Evolutionary conservation across 2,329 filamentous ascomycete species (phyloP), one percentile per base, ranked within the genome.

Genomic region (Trichoderma aggressivum): DNA sequence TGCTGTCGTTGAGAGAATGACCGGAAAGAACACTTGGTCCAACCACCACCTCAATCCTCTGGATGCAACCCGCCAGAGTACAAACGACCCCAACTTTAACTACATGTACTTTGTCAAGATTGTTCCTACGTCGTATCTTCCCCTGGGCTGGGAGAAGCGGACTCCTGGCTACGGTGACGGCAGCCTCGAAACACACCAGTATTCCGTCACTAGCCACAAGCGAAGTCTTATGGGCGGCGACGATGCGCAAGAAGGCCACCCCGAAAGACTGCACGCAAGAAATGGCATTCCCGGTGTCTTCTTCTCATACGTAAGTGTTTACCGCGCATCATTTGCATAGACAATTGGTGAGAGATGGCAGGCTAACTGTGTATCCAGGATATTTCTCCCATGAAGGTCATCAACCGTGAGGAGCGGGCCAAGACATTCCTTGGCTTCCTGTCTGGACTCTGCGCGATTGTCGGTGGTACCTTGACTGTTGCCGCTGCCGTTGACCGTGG

Each of bases 71-170:
- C 84, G 87, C 74, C 94, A 98, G 84, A 83, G 86, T 66, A 97
- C 94, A 2, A 84, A 88, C 43, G 94, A 98, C 78, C 89, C 93
- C 75, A 92, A 92, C 74, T 98, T 88, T 86, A 99, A 98, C 85
- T 99, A 91, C 82, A 97, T 98, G 94, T 99, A 99, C 86, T 99
- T 99, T 82, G 87, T 99, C 82, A 99, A 99, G 86, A 96, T 99
- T 71, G 96, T 99, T 36, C 94, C 93, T 3, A 99, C 96, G 2
- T 95, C 94, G 1, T 99, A 98, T 80, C 87, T 98, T 30, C 94
- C 96, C 3, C 87, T 99, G 1, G 94, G 94, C 74, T 97, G 94
- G 93, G 91, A 94, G 79, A 89, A 89, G 77, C 86, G 86, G 72
- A 78, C 80, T 65, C 74, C 74, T 12, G 75, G 82, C 24, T 43